Conservation (phyloP, 2,329 filamentous ascomycete species). For the Paracorniculantispora psalliotae region DNA sequence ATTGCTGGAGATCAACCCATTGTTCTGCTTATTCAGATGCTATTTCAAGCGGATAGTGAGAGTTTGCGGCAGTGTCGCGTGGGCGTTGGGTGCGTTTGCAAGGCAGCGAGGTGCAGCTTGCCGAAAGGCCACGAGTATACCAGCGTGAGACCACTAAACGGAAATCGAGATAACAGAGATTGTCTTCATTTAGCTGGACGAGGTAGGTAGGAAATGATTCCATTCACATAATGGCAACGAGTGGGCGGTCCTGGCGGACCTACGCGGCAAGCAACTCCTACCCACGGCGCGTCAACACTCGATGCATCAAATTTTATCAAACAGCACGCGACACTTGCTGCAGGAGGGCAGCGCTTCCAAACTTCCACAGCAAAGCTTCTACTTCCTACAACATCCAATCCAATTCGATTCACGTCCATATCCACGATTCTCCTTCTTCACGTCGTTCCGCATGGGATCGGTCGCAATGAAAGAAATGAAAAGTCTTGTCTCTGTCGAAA, state of each 20-base stretch:
- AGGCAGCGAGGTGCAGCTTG: too few relatives aligned
- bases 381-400: background rate
- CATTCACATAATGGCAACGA: too few relatives aligned
- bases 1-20: background rate
- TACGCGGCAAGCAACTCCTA: too few relatives aligned
- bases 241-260: too few relatives aligned
- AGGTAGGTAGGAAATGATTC: too few relatives aligned
- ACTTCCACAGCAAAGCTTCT: too few relatives aligned
- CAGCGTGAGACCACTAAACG: too few relatives aligned
- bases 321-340: background rate
- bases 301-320: background rate
- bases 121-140: too few relatives aligned
- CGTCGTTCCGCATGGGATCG: conserved; percentile 28
- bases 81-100: background rate
- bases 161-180: too few relatives aligned
- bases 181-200: too few relatives aligned
- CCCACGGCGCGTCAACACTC: background rate
- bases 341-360: too few relatives aligned
- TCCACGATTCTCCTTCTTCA: conserved; percentile 32
- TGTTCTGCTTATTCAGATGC: background rate
- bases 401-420: background rate
- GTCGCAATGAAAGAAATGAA: conserved; percentile 38
- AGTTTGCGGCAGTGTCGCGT: background rate
- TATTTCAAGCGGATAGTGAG: too few relatives aligned
- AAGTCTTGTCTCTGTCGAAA: conserved; percentile 17